These are phyloP conservation scores for Rubia yunnanensis DNA, from an alignment of 257 asterid species.

Conservation along the genomic window DNA sequence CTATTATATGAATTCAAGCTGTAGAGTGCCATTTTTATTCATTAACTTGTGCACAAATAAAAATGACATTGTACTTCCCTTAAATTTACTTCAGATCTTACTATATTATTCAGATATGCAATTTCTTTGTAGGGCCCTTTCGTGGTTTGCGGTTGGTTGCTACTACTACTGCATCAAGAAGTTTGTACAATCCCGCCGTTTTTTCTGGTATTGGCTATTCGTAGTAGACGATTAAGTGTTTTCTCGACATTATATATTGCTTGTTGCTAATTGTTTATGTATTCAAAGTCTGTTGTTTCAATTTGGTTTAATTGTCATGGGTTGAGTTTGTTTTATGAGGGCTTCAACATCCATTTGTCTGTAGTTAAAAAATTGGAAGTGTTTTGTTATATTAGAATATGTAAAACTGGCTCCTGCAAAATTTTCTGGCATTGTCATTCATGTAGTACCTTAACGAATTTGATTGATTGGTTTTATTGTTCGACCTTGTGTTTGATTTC, in stretches of 20 bases:
- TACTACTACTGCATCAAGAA: conserved; percentile 91
- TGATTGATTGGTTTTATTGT: background rate
- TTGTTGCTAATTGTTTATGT: background rate
- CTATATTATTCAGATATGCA: conserved; percentile 9
- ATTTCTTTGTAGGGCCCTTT: conserved; percentile 62
- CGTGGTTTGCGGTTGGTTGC: conserved; percentile 99
- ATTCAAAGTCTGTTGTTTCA: background rate
- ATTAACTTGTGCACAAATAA: background rate
- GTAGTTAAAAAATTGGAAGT: background rate
- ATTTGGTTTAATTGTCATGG: background rate
- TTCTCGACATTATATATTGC: background rate
- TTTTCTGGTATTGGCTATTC: conserved; percentile 57
- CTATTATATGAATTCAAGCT: background rate
- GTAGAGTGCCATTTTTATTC: background rate
- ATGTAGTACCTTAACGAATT: background rate
- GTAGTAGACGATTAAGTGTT: background rate
- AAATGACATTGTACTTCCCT: background rate
- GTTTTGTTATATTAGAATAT: background rate
- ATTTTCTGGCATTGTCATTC: background rate
- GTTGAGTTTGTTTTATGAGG: background rate
- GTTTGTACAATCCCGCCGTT: conserved; percentile 89
- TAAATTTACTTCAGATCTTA: background rate
- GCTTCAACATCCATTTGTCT: background rate
- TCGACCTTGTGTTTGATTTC: conserved; percentile 6
- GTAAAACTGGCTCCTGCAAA: background rate